phyloP scores from a whole-genome alignment of 192 early-diverging fungal species.

The Rhizophlyctis rosea region DNA sequence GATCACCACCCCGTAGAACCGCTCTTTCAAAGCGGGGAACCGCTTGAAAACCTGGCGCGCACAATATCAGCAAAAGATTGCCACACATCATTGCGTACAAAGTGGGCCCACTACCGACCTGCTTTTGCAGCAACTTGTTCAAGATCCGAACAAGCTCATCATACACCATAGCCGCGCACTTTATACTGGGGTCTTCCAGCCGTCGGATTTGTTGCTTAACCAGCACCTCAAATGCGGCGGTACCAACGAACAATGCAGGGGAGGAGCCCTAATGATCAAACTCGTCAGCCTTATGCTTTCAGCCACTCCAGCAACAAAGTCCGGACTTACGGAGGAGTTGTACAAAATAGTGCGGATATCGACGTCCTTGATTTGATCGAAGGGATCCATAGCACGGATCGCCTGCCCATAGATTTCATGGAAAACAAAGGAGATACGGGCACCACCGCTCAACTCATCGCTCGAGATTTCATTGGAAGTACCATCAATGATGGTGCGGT shows the following conservation, averaged over 20 bases:
- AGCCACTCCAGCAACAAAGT: too few species aligned
- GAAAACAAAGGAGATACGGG: slow-evolving; percentile 98
- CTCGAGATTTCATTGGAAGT: slow-evolving; percentile 92
- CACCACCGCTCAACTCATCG: slow-evolving; percentile 95
- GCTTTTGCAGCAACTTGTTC: slow-evolving; percentile 86
- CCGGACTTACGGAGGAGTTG: slow-evolving; percentile 77
- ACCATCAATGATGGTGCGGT: slow-evolving; percentile 93
- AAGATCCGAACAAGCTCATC: slow-evolving; percentile 97
- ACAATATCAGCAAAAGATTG: not conserved
- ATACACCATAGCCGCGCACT: slow-evolving; percentile 93
- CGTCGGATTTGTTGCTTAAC: slow-evolving; percentile 99
- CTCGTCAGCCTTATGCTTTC: too few species aligned
- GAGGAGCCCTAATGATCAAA: slow-evolving; percentile 82
- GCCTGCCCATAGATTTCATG: slow-evolving; percentile 94
- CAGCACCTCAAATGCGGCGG: slow-evolving; percentile 94
- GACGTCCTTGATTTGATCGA: slow-evolving; percentile 98
- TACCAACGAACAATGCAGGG: slow-evolving; percentile 96
- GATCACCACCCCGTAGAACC: slow-evolving; percentile 91
- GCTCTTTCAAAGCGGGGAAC: slow-evolving; percentile 92
- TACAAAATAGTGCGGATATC: slow-evolving; percentile 98
- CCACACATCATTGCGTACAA: not conserved
- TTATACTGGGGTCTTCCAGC: slow-evolving; percentile 94
- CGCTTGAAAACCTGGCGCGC: slow-evolving; percentile 75
- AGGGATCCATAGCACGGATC: slow-evolving; percentile 92
- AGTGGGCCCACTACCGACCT: slow-evolving; percentile 36